Base-by-base conservation (phyloP, 257 asterid species). In the Gynochthodes officinalis region DNA sequence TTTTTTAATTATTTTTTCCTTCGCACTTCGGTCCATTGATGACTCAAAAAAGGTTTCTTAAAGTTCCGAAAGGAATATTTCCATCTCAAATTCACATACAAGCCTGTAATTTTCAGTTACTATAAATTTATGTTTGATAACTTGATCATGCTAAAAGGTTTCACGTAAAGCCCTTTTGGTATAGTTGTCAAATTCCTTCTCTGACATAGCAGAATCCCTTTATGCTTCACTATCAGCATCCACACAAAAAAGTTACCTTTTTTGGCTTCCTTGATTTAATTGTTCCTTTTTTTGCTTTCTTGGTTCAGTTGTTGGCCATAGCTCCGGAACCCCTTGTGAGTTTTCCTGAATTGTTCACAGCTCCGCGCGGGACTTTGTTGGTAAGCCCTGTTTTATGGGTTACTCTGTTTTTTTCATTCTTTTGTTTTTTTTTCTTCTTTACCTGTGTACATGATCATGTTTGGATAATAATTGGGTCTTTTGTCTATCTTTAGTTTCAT, bases 131-230 rank as follows among this genome's bases (percentile, higher is more conserved):
- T 12, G 16, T 44, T 18, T 50, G 42, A 3, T 3, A 3, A 7
- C 7, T 46, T 18, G 60, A 48, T 67, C 61, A 21, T 8, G 21
- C 0, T 32, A 32, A 18, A 33, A 28, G 44, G 32, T 27, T 48
- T 67, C 9, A 21, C 58, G 16, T 40, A 55, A 61, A 72, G 49
- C 23, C 48, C 40, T 63, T 61, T 7, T 15, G 49, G n/a, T 46
- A 40, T 63, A 52, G 72, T 61, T 73, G 66, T 73, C 66, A 64
- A 50, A 64, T 53, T 73, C 77, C 54, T 40, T 25, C 19, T 52
- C n/a, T 2, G 46, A n/a, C 68, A 23, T n/a, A 64, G 35, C 3
- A 64, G 58, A 69, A 46, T 52, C 9, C 73, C 64, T 73, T 74
- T 64, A 25, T 53, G 39, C 67, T 74, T 65, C 71, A 54, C 28